Percentiles rank a stretch among this genome's conserved stretches.
Conservation (phyloP, 176 grass and related monocot species). For the Leersia perrieri region DNA sequence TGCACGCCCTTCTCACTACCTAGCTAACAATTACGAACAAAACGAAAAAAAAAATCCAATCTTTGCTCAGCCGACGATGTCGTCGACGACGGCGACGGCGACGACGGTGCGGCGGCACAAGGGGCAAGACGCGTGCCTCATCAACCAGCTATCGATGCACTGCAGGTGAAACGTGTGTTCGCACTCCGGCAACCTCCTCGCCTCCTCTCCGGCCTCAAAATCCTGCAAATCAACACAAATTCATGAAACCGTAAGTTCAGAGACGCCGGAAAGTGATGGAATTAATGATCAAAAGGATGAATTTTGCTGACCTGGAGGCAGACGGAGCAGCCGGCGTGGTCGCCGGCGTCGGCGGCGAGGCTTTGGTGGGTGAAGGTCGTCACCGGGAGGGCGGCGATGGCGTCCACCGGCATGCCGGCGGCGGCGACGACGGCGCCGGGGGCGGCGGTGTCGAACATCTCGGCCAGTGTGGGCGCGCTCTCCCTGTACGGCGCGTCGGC, state of each 20-base stretch:
- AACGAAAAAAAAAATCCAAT: background rate
- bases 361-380: constrained; percentile 17
- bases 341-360: constrained; percentile 9
- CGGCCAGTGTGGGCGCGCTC: constrained; percentile 18
- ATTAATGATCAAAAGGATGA: no score
- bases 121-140: constrained; percentile 68
- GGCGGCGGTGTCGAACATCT: constrained; percentile 59
- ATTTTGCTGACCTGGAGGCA: constrained; percentile 73
- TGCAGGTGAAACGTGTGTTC: constrained; percentile 67
- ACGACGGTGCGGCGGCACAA: constrained; percentile 52
- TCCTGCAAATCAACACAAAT: no score
- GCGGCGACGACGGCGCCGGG: background rate
- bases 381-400: constrained; percentile 57
- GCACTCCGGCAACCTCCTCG: constrained; percentile 58
- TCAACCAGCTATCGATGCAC: constrained; percentile 76
- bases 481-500: constrained; percentile 48
- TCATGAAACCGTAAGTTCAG: no score
- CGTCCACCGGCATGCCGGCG: constrained; percentile 42
- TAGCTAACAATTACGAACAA: background rate
- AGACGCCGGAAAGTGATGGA: no score
- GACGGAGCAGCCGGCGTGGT: constrained; percentile 53
- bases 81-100: background rate
- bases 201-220: constrained; percentile 52
- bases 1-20: background rate
- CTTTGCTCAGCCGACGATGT: background rate